Evolutionary conservation across 768 basidiomycete genomes (phyloP).

Genomic region (Mycena alexandri): DNA sequence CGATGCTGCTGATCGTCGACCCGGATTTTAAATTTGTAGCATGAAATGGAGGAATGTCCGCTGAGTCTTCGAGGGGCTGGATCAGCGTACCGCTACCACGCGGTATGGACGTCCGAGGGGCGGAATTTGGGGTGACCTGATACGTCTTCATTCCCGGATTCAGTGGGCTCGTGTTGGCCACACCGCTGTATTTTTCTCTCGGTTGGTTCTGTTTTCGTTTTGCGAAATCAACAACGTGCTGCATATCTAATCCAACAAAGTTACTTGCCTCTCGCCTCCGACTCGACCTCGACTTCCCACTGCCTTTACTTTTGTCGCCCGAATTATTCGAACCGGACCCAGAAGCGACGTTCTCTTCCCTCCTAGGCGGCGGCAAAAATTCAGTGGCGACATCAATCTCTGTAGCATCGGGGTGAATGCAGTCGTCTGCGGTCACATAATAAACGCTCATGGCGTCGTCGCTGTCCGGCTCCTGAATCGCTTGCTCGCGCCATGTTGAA

Average conservation of each 20-base stretch:
- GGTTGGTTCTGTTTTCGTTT: neutral
- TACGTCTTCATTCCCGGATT: slow-evolving; percentile 11
- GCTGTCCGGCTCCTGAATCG: slow-evolving; percentile 54
- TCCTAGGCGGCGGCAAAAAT: neutral
- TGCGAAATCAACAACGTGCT: neutral
- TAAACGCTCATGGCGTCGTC: slow-evolving; percentile 61
- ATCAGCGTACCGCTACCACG: slow-evolving; percentile 29
- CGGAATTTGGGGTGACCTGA: neutral
- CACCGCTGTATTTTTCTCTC: neutral
- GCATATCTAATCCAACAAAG: neutral
- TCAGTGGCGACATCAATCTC: neutral
- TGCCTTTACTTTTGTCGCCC: neutral
- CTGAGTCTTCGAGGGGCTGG: neutral
- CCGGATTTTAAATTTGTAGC: slow-evolving; percentile 19
- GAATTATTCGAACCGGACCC: slow-evolving; percentile 9
- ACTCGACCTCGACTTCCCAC: slow-evolving; percentile 1
- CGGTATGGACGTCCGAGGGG: slow-evolving; percentile 33
- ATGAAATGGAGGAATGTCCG: slow-evolving; percentile 23
- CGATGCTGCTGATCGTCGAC: slow-evolving; percentile 36
- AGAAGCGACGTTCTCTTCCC: neutral
- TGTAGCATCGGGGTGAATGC: slow-evolving; percentile 35
- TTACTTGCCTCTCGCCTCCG: slow-evolving; percentile 5
- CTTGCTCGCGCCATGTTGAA: slow-evolving; percentile 68
- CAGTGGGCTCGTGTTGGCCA: neutral
- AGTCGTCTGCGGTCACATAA: slow-evolving; percentile 55